Evolutionary conservation across 2,329 filamentous ascomycete genomes (phyloP), one percentile per base, ranked within the genome.

Genomic region (Colletotrichum tamarilloi): DNA sequence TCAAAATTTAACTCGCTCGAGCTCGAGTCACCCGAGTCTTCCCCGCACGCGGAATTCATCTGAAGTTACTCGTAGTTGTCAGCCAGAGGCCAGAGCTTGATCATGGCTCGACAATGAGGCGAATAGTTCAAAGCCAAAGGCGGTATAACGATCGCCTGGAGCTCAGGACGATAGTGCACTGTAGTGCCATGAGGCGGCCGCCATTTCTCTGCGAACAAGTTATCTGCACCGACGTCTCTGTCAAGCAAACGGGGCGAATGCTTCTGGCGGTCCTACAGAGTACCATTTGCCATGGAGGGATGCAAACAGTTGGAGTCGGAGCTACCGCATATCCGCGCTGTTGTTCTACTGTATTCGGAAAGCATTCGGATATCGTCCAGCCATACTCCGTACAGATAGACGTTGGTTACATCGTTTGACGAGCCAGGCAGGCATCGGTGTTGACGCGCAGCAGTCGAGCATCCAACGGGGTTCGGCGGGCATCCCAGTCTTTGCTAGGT

Each of bases 381-480:
- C 38, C 38, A 19, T 42, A 19, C 38, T 42, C 38, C 38, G 38
- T 42, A 28, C 22, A 30, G 24, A 49, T 24, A 32, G 28, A 22
- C 26, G 16, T 53, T 55, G 56, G 56, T 49, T 67, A 38, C 68
- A 46, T 67, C 46, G 56, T 67, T 63, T 30, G 19, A 53, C 28
- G 32, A 16, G n/a, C 46, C 62, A 56, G 63, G 38, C 38, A 32
- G 42, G 60, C 60, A 53, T 49, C 49, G 22, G 56, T 58, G 38
- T 67, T 67, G 63, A 71, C 63, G 56, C 56, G 63, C 68, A 55
- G 62, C 63, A 32, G 22, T 66, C 19, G 53, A 66, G 19, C 55
- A 16, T 53, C 19, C 35, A 26, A 32, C 24, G 56, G 46, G 30
- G n/a, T 16, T 46, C 32, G 14, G 46, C 42, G 26, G 35, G 24